Percentiles rank a stretch among this genome's conserved stretches.
phyloP scores from a whole-genome alignment of 768 basidiomycete genomes.

The Boletus reticulatus region DNA sequence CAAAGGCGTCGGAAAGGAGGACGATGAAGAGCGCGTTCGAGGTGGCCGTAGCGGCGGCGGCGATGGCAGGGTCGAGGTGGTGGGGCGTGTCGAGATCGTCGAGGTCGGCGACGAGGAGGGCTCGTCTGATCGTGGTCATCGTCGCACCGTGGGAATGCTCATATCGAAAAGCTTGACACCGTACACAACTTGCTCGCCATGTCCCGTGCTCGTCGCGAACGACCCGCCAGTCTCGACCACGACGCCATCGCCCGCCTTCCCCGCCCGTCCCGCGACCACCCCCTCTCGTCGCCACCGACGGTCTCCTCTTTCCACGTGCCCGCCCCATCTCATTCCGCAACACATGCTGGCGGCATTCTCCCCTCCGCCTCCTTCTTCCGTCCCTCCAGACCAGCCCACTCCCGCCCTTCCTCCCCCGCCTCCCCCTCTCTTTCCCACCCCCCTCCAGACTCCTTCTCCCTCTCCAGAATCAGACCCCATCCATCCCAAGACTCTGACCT shows the following conservation, averaged over 20 bases:
- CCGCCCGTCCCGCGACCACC: conserved; percentile 14
- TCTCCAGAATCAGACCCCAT: conserved; percentile 39
- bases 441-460: conserved; percentile 30
- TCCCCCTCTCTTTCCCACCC: conserved; percentile 12
- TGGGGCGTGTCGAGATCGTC: conserved; percentile 49
- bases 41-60: conserved; percentile 44
- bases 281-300: conserved; percentile 28
- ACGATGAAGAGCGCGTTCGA: conserved; percentile 55
- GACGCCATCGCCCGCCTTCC: conserved; percentile 3
- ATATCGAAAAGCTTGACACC: too few species aligned
- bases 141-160: conserved; percentile 14
- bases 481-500: conserved; percentile 43
- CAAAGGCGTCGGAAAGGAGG: conserved; percentile 63
- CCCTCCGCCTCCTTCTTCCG: conserved; percentile 80
- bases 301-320: conserved; percentile 25
- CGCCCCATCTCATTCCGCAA: conserved; percentile 55
- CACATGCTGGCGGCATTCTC: conserved; percentile 72
- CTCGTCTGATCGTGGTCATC: conserved; percentile 9
- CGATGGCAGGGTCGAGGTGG: conserved; percentile 55
- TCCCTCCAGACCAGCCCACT: conserved; percentile 59
- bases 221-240: conserved; percentile 18
- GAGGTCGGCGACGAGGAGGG: conserved; percentile 55
- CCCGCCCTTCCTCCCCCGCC: conserved; percentile 38
- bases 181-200: background rate
- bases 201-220: background rate